phyloP scores from a whole-genome alignment of 2,329 filamentous ascomycete genomes.

The Davidsoniella australis region DNA sequence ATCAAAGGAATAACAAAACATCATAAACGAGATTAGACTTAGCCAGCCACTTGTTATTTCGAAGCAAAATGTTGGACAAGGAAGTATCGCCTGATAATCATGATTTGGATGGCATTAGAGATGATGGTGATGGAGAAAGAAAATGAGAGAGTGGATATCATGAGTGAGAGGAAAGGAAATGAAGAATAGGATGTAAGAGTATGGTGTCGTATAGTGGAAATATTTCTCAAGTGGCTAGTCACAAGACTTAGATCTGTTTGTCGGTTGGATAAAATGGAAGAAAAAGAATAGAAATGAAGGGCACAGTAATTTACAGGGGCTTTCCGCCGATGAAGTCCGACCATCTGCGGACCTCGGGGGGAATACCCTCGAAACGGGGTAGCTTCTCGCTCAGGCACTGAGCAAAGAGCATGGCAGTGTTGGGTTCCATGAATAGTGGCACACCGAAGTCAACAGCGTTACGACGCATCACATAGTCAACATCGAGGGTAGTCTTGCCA shows the following conservation, averaged over 20 bases:
- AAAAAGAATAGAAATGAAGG: not conserved
- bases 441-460: constrained; percentile 98
- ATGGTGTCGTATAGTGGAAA: too few relatives aligned
- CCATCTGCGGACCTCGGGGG: constrained; percentile 82
- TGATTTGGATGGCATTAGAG: too few relatives aligned
- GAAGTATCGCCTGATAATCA: too few relatives aligned
- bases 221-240: too few relatives aligned
- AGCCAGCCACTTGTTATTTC: too few relatives aligned
- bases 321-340: constrained; percentile 86
- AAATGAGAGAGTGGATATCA: constrained; percentile 1
- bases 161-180: not conserved
- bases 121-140: not conserved
- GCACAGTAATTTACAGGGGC: constrained; percentile 41
- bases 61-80: too few relatives aligned
- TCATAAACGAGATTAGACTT: not conserved
- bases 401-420: constrained; percentile 90
- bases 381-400: constrained; percentile 96
- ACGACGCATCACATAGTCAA: constrained; percentile 89
- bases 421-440: constrained; percentile 94
- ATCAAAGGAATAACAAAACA: constrained; percentile 1
- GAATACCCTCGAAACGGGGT: constrained; percentile 73
- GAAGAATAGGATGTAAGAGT: not conserved
- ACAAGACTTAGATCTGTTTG: too few relatives aligned
- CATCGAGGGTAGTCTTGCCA: constrained; percentile 70
- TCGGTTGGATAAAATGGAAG: not conserved